Evolutionary conservation across 1,284 basidiomycete species (phyloP), one percentile per base, ranked within the genome.

Genomic region (Grifola frondosa): DNA sequence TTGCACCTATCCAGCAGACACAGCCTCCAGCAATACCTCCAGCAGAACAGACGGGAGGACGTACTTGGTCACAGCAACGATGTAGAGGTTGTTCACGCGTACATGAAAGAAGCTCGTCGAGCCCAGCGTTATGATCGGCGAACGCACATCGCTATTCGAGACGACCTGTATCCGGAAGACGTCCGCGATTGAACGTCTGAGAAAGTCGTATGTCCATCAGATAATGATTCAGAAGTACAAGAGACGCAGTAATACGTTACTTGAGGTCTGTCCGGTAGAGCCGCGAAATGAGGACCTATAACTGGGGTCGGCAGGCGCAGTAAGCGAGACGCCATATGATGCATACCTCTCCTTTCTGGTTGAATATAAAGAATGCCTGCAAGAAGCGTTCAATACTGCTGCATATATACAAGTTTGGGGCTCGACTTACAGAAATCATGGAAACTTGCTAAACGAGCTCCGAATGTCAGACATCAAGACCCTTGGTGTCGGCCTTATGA

Each of bases 101-200:
- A 98, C 93, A 66, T 99, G 93, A 69, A 99, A 96, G 81, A 97
- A 97, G 56, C 91, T 94, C 0, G 95, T 97, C 19, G 92, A 96
- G 25, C 95, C 95, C 16, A 99, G 80, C 0, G 97, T 99, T 65
- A 99, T 91, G 61, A 99, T 97, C 15, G 97, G 97, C 26, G 94
- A 95, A 44, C 92, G 82, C 25, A 97, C 91, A 68, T 98, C 91
- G 58, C 91, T 91, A 68, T 96, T 97, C 17, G 95, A 96, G 49
- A 99, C 88, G 60, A 99, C 97, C 69, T 99, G 96, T 63, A 97
- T 97, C 51, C 94, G 83, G 67, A 97, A 97, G 28, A 97, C 93
- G 64, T 97, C 94, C 25, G 93, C 90, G 54, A 97, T 96, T n/a
- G 93, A 94, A 34, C 94, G 91, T 70, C 94, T 97, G 36, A 4